These are phyloP conservation scores for Daldinia vernicosa DNA, from an alignment of 495 filamentous ascomycete species.

Conservation along the genomic window DNA sequence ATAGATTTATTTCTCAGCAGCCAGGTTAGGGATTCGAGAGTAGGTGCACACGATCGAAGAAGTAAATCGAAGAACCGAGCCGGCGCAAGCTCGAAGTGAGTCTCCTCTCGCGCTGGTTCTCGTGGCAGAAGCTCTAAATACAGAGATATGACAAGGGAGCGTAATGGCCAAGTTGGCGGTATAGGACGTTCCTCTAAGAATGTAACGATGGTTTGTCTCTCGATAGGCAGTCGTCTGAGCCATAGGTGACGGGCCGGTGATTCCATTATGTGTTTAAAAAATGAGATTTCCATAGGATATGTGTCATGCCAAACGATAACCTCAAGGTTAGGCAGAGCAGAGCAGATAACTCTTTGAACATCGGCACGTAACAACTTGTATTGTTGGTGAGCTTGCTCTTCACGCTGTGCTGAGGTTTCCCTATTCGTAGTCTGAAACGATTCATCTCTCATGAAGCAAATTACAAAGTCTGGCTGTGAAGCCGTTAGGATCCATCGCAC, in stretches of 20 bases:
- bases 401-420: background rate
- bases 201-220: background rate
- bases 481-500: background rate
- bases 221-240: background rate
- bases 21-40: slow-evolving; percentile 1
- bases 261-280: background rate
- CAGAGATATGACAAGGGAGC: background rate
- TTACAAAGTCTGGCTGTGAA: background rate
- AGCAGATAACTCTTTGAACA: background rate
- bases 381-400: background rate
- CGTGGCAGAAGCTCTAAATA: background rate
- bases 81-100: background rate
- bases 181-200: background rate
- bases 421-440: background rate
- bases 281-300: background rate
- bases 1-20: background rate
- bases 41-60: slow-evolving; percentile 4
- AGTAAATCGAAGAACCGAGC: background rate
- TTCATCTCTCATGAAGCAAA: background rate
- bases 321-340: background rate
- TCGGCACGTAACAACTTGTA: background rate
- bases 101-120: background rate
- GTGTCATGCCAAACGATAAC: background rate
- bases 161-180: background rate
- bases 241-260: background rate